These are phyloP conservation scores for Daldinia sp. DNA, from an alignment of 2,329 filamentous ascomycete genomes.

Conservation along the genomic window DNA sequence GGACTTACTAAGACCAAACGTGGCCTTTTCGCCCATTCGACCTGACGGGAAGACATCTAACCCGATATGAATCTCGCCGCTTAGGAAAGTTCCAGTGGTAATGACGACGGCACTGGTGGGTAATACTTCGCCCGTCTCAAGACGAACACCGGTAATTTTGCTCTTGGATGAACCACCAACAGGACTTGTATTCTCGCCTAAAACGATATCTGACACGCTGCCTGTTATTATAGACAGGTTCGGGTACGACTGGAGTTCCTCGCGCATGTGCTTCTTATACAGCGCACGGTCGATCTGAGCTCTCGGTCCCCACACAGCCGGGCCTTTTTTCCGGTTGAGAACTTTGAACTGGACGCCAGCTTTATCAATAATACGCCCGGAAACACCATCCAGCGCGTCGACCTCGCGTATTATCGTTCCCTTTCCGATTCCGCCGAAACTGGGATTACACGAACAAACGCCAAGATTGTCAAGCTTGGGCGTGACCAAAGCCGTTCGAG, in stretches of 20 bases:
- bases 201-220: conserved; percentile 91
- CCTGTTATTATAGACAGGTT: conserved; percentile 85
- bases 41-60: conserved; percentile 87
- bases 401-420: conserved; percentile 96
- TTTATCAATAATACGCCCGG: conserved; percentile 90
- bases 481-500: conserved; percentile 89
- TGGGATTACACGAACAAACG: conserved; percentile 96
- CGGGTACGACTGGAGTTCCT: conserved; percentile 82
- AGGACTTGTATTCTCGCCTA: conserved; percentile 68
- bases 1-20: conserved; percentile 91
- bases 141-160: conserved; percentile 83
- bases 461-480: conserved; percentile 90
- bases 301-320: conserved; percentile 95
- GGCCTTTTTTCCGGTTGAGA: conserved; percentile 89
- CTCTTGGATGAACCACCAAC: conserved; percentile 65
- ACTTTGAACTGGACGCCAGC: conserved; percentile 94
- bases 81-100: conserved; percentile 94
- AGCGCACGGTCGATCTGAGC: conserved; percentile 94
- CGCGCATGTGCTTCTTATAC: conserved; percentile 91
- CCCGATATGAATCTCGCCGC: conserved; percentile 96
- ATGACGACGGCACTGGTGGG: conserved; percentile 87
- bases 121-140: conserved; percentile 89
- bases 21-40: conserved; percentile 92
- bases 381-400: conserved; percentile 91
- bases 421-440: conserved; percentile 98